Base-by-base conservation (phyloP, 306 rosid species). In the Dryas octopetala region DNA sequence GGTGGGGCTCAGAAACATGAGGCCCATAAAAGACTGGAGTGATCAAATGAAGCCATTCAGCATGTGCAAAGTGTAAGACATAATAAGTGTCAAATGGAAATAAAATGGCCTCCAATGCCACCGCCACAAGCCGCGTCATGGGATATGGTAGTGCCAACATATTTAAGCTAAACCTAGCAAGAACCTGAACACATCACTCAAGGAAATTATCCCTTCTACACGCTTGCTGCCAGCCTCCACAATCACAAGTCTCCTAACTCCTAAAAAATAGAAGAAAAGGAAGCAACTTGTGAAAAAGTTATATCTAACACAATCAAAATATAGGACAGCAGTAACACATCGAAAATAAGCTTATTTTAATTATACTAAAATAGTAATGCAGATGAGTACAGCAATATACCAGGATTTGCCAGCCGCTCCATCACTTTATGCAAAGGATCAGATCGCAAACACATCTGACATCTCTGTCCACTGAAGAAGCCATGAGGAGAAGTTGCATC, bases 141-240 rank as follows among this genome's bases (percentile, higher is more conserved):
- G 40, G 62, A 68, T 62, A 83, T 73, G 66, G 68, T 57, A 59
- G 48, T 32, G 38, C 62, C 32, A 52, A 66, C 71, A 52, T 51
- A 66, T 32, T 78, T 76, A 76, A 69, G 82, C 71, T 87, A 84
- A 44, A 67, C 91, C 89, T 77, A 91, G 83, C 84, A 91, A 83
- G 89, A 89, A 91, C 82, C 71, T 85, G 91, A 91, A 89, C 70
- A 91, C 91, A 47, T 91, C 97, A 62, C 89, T 85, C 84, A 89
- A 73, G 17, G 97, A 89, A 83, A 91, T 86, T 65, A 91, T 86
- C 50, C 97, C 97, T 83, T 91, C 93, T 53, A 91, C 97, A 6
- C 97, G 95, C 86, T 88, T 91, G 90, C 91, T 89, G 61, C 97
- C 97, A 15, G 97, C 95, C 82, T 91, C 97, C 78, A 91, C 97